phyloP scores from a whole-genome alignment of 148 eudicot species.

The Rhododendron mucronatum region DNA sequence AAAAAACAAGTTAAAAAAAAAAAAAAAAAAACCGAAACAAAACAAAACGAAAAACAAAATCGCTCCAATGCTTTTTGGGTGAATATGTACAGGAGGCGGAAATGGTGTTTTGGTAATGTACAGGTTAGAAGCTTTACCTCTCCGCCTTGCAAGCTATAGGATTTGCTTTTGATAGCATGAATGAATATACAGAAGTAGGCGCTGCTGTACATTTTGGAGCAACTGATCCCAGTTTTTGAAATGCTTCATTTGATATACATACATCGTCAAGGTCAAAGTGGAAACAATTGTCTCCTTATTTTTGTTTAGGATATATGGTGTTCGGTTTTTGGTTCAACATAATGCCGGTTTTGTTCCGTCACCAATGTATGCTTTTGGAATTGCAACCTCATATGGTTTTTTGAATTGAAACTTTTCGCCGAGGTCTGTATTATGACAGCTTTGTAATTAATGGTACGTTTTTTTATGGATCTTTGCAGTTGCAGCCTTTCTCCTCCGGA shows the following conservation, averaged over 20 bases:
- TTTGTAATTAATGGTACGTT: neutral
- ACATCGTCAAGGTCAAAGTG: neutral
- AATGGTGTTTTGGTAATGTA: neutral
- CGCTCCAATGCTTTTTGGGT: neutral
- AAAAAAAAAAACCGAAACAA: neutral
- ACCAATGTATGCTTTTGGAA: neutral
- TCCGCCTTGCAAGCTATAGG: neutral
- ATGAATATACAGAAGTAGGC: neutral
- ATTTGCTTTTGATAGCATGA: neutral
- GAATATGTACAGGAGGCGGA: constrained; percentile 3
- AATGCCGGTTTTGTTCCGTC: neutral
- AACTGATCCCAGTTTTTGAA: neutral
- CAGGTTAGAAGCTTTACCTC: neutral
- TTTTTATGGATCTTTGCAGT: neutral
- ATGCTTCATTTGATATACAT: neutral
- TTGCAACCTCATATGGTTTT: neutral
- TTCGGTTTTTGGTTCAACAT: neutral
- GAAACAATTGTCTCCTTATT: neutral
- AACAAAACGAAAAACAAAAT: neutral
- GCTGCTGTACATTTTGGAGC: constrained; percentile 1
- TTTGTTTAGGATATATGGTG: neutral
- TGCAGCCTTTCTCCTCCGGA: neutral
- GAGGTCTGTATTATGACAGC: neutral
- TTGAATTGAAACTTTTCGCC: neutral
- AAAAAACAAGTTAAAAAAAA: neutral